Evolutionary conservation across 768 basidiomycete species (phyloP), one percentile per base, ranked within the genome.

Genomic region (Termitomyces heimii): DNA sequence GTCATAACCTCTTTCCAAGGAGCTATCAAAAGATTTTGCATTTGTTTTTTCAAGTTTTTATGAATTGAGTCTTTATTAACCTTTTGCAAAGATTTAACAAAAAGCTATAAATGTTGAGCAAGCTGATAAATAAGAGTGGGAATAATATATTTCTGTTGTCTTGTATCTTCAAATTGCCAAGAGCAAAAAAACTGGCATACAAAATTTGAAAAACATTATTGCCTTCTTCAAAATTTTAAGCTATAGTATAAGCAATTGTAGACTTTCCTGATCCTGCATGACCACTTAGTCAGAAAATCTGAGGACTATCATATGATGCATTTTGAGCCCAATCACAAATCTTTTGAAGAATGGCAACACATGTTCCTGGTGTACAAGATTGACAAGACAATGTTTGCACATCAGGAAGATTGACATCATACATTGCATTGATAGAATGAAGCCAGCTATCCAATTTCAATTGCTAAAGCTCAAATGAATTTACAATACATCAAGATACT

Each of bases 171-270:
- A 42, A 42, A 42, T 10, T 42, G 40, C 1, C 40, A 8, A 42
- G 70, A 71, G 53, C 66, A 68, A 37, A 71, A 63, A 71, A 71
- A 46, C 62, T 68, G 20, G 52, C 68, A 2, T 64, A 63, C 35
- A 71, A 47, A 14, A 62, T 48, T n/a, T 64, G 60, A 37, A 66
- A 62, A 3, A 29, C 13, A 5, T 40, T 37, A 20, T 53, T 51
- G n/a, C 63, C 58, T 6, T 68, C 61, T 0, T 67, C 66, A 34
- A 51, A 62, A 63, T 47, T 64, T 39, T 9, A 29, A 24, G 18
- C 57, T 53, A 48, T 43, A 14, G 42, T 43, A 10, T 43, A 24
- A 6, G 42, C 42, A 43, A 43, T 43, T 24, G 40, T 42, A 20
- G 40, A 42, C 20, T 42, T 42, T 42, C 40, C 40, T 20, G 40